Evolutionary conservation across 2,329 filamentous ascomycete genomes (phyloP).

Genomic region (Venturia asperata): DNA sequence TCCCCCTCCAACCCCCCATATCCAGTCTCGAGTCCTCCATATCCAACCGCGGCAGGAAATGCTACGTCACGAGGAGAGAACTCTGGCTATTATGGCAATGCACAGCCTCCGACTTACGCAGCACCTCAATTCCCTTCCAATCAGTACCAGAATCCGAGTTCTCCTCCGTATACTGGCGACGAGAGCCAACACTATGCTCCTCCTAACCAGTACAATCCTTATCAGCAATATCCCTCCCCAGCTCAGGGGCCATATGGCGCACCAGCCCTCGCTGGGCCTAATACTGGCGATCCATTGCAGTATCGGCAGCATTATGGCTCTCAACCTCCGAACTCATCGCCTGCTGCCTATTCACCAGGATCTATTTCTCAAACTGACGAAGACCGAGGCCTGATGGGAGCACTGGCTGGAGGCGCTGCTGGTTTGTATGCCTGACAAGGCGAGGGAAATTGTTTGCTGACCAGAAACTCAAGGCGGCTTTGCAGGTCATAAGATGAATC

Average conservation of each 20-base stretch:
- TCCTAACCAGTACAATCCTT: constrained; percentile 6
- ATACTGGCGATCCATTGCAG: not conserved
- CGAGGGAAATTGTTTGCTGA: not conserved
- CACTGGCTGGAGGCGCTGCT: constrained; percentile 17
- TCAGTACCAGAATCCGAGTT: not conserved
- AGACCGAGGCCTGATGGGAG: constrained; percentile 19
- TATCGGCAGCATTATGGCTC: constrained; percentile 2
- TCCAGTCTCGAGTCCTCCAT: constrained; percentile 6
- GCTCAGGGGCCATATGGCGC: not conserved
- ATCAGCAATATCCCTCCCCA: constrained; percentile 7
- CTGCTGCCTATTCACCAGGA: not conserved
- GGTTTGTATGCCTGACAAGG: not conserved
- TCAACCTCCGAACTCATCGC: not conserved
- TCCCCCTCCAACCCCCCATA: not conserved
- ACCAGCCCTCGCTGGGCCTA: not conserved
- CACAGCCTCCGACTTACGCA: not conserved
- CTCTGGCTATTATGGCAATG: constrained; percentile 12
- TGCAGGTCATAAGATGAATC: constrained; percentile 18
- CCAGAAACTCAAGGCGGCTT: not conserved
- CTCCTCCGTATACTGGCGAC: not conserved
- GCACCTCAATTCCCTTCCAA: not conserved
- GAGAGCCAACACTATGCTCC: not conserved
- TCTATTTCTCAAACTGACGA: constrained; percentile 9
- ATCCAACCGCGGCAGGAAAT: not conserved
- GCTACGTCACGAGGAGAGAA: constrained; percentile 7